Conservation (phyloP, 1,284 basidiomycete species). For the Cystobasidium slooffiae region DNA sequence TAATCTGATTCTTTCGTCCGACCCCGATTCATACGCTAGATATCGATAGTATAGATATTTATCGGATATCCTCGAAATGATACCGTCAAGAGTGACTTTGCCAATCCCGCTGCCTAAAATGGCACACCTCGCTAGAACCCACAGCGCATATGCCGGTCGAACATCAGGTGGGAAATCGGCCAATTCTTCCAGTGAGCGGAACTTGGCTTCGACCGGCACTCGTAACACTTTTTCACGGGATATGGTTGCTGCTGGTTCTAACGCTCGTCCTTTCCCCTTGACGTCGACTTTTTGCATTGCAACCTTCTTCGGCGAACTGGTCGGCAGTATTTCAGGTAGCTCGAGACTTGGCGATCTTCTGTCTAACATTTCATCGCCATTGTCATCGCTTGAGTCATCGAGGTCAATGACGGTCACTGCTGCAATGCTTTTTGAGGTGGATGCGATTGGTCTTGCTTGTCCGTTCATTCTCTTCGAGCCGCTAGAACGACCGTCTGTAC, state of each 20-base stretch:
- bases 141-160: constrained; percentile 9
- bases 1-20: background rate
- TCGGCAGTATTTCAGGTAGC: constrained; percentile 5
- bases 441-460: background rate
- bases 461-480: background rate
- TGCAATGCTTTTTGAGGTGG: background rate
- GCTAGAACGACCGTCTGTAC: no score
- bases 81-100: constrained; percentile 6
- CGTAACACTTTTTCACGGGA: background rate
- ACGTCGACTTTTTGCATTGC: background rate
- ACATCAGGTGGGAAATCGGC: background rate
- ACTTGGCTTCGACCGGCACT: constrained; percentile 9
- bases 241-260: background rate
- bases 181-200: constrained; percentile 18
- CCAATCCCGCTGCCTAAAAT: constrained; percentile 14
- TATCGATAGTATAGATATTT: constrained; percentile 4
- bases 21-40: constrained; percentile 5
- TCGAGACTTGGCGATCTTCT: background rate
- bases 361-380: background rate
- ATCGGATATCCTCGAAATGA: constrained; percentile 9
- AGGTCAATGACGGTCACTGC: background rate
- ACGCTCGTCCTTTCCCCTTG: constrained; percentile 23
- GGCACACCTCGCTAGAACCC: constrained; percentile 21
- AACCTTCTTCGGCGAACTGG: background rate
- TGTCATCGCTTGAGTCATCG: background rate